Evolutionary conservation across 164 flowering plant genomes (phyloP), one percentile per base, ranked within the genome.

Genomic region (Tetrastigma voinierianum): DNA sequence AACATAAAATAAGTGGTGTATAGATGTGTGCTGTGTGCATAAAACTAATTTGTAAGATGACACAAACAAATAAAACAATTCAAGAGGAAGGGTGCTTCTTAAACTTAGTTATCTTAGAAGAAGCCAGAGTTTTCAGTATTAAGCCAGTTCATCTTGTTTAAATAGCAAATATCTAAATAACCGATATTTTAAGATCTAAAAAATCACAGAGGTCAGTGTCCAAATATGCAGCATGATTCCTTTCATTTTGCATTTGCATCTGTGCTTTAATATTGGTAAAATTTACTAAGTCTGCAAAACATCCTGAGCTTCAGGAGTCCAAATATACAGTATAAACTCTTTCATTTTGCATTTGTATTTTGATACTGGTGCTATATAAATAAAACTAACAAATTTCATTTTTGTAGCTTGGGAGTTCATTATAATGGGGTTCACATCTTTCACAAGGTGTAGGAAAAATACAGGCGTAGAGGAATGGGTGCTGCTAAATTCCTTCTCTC

Each of bases 381-480:
- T 4, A 32, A 32, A 32, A 23, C 13, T 9, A 20, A 55, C 21
- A 48, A 46, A 61, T 1, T 21, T 24, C 24, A 17, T 16, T 48
- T n/a, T 49, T 15, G 18, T 18, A 13, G 8, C 18, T 24, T 4
- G 40, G 6, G 40, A 32, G 40, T 32, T 32, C 40, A 32, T 32
- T 32, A 32, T 32, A 7, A 32, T 32, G 6, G 40, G 6, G 7
- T 32, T 32, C 40, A 32, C 0, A 0, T 32, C 40, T 32, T 32
- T 32, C 40, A 32, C 19, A 21, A 9, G 3, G 47, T 10, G 20
- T 14, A 14, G 9, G n/a, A 13, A 64, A 67, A 58, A 48, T 82
- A 90, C 97, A 90, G 98, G 25, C 93, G 88, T 20, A 90, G 83
- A 46, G 96, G 87, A 70, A 80, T 57, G 10, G 10, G 81, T 72